Conservation (phyloP, 2,329 filamentous ascomycete genomes). For the Colletotrichum godetiae region DNA sequence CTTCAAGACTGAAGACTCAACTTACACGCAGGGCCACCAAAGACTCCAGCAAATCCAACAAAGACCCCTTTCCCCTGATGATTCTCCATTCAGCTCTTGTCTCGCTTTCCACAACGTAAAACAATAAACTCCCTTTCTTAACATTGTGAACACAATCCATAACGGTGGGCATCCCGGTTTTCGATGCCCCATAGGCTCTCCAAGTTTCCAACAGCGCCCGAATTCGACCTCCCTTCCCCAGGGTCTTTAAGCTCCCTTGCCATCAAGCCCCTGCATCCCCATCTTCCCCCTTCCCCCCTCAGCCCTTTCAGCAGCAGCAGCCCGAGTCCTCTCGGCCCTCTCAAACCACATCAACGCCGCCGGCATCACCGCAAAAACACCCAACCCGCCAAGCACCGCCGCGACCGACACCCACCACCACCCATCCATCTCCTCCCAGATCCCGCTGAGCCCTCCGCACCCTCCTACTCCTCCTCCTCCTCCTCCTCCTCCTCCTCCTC, state of each 20-base stretch:
- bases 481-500: too few species aligned
- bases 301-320: too few species aligned
- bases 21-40: neutral
- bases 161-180: too few species aligned
- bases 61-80: neutral
- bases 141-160: neutral
- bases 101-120: neutral
- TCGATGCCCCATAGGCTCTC: neutral
- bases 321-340: neutral
- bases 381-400: neutral
- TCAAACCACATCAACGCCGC: constrained; percentile 20
- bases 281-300: neutral
- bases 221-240: neutral
- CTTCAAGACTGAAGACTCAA: neutral
- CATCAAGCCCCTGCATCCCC: neutral
- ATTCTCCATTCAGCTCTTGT: neutral
- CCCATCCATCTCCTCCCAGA: constrained; percentile 9
- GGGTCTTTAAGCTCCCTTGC: neutral
- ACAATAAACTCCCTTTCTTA: neutral
- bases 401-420: neutral
- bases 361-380: constrained; percentile 17
- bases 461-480: neutral
- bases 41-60: neutral
- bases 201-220: neutral
- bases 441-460: neutral